These are phyloP conservation scores for Trichosanthes truncata DNA, from an alignment of 306 rosid species.

Conservation along the genomic window DNA sequence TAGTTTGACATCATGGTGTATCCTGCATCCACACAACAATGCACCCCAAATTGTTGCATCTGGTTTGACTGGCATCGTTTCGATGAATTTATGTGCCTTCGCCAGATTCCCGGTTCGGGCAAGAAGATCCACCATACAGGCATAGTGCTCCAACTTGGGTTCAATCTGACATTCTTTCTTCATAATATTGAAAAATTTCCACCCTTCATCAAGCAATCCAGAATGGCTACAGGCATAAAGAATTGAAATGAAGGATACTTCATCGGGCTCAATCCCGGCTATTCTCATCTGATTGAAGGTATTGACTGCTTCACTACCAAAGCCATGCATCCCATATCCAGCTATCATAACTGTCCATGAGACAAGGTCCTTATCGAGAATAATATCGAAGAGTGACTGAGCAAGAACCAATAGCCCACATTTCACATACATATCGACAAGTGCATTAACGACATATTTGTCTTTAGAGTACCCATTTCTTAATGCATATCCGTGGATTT, in stretches of 20 bases:
- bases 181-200: slow-evolving; percentile 43
- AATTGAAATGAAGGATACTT: slow-evolving; percentile 49
- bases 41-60: slow-evolving; percentile 70
- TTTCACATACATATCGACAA: slow-evolving; percentile 61
- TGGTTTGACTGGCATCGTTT: slow-evolving; percentile 49
- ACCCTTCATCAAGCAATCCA: slow-evolving; percentile 53
- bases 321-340: slow-evolving; percentile 73
- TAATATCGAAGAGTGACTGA: slow-evolving; percentile 30
- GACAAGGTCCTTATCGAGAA: slow-evolving; percentile 44
- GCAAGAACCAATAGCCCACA: slow-evolving; percentile 55
- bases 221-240: slow-evolving; percentile 67
- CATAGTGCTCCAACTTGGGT: slow-evolving; percentile 52
- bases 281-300: slow-evolving; percentile 43
- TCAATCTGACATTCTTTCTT: slow-evolving; percentile 31
- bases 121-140: slow-evolving; percentile 74
- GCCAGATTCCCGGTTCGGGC: slow-evolving; percentile 52
- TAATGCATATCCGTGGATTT: slow-evolving; percentile 45
- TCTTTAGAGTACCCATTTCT: slow-evolving; percentile 40
- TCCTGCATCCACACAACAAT: slow-evolving; percentile 61
- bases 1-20: slow-evolving; percentile 50
- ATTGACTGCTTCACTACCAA: slow-evolving; percentile 51
- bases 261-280: slow-evolving; percentile 43
- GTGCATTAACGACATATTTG: slow-evolving; percentile 41
- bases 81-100: slow-evolving; percentile 41
- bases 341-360: slow-evolving; percentile 64